Percentiles rank a stretch among this genome's conserved stretches.
These are phyloP conservation scores for Psilocybe subaeruginosa DNA, from an alignment of 768 basidiomycete species.

Conservation along the genomic window DNA sequence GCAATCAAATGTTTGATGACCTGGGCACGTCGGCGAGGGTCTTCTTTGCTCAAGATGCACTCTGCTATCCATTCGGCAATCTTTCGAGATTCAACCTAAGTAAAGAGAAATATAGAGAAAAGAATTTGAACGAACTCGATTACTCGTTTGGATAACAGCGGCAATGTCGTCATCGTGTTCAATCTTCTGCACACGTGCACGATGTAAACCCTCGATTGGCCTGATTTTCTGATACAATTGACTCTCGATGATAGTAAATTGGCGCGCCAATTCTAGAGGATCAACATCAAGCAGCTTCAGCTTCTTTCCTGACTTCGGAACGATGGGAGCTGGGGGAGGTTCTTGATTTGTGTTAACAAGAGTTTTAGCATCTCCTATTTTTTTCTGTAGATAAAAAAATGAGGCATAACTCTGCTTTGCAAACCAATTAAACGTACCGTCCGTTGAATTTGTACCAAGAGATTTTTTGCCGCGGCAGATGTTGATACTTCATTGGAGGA, in stretches of 20 bases:
- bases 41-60: slow-evolving; percentile 75
- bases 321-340: slow-evolving; percentile 72
- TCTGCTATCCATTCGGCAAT: slow-evolving; percentile 94
- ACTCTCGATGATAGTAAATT: slow-evolving; percentile 91
- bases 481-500: slow-evolving; percentile 65
- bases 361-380: slow-evolving; percentile 62
- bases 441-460: slow-evolving; percentile 76
- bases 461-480: slow-evolving; percentile 73
- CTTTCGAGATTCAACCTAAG: slow-evolving; percentile 38
- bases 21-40: slow-evolving; percentile 79
- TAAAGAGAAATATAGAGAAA: neutral
- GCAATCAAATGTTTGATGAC: slow-evolving; percentile 90
- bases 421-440: slow-evolving; percentile 54
- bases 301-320: slow-evolving; percentile 72
- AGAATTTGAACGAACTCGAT: slow-evolving; percentile 56
- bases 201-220: slow-evolving; percentile 88
- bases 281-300: slow-evolving; percentile 87
- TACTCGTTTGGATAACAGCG: slow-evolving; percentile 84
- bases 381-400: slow-evolving; percentile 38
- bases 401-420: neutral
- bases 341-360: slow-evolving; percentile 55
- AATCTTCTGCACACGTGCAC: slow-evolving; percentile 74
- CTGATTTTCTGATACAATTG: slow-evolving; percentile 85
- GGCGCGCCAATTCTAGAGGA: slow-evolving; percentile 87
- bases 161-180: slow-evolving; percentile 85